Base-by-base conservation (phyloP, 2,329 filamentous ascomycete genomes). In the Aspergillus sojae region DNA sequence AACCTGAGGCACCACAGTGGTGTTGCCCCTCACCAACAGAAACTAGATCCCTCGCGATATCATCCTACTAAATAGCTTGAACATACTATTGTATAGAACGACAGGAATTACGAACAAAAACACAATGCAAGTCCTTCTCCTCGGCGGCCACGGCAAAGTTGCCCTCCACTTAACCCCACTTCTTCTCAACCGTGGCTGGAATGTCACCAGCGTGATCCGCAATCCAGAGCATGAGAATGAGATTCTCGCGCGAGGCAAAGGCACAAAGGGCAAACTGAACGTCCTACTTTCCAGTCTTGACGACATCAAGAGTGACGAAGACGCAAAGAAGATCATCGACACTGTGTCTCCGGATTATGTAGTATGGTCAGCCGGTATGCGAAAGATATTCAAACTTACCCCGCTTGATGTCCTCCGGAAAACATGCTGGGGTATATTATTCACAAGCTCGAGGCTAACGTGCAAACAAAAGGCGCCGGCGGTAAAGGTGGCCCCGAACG, bases 71-170 rank as follows among this genome's bases (percentile, higher is more conserved):
- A 9, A 28, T 41, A 30, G 12, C 14, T 30, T n/a, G 14, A 19
- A 30, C 7, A 50, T 48, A 46, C 4, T 19, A 50, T 50, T 19
- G 14, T 30, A n/a, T 10, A 4, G 14, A 19, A 32, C 16, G 26
- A 34, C 16, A 52, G 48, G 4, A 23, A n/a, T 16, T 23, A 23
- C 45, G 12, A 30, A 21, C 19, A n/a, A 50, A 32, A 1, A 3
- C 26, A 74, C 60, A 61, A 76, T 76, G 73, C 81, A 77, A 82
- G 87, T 94, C 63, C 88, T 94, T 65, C 79, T 95, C 68, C 86
- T 95, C 66, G 92, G 92, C 72, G 92, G 92, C 71, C 91, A 94
- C 80, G 92, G 92, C 80, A 92, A 93, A 75, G 79, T 95, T 64
- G 86, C 91, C 68, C 87, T 91, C 63, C 80, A 89, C 50, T 84